Evolutionary conservation across 129 eudicot genomes (phyloP).

Genomic region (Lactuca saligna): DNA sequence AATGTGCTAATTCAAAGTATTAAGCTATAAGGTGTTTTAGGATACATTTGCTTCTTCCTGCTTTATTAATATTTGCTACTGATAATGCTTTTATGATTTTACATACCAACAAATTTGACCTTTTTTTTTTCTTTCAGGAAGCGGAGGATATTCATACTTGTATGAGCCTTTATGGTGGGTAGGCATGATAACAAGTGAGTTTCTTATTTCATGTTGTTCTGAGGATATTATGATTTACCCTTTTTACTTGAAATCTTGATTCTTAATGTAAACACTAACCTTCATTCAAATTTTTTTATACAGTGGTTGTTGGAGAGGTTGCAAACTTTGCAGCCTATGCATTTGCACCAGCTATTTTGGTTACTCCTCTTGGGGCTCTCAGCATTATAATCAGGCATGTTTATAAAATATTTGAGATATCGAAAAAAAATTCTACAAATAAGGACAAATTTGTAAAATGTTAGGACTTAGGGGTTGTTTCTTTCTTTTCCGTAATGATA

Average conservation of each 20-base stretch:
- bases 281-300: conserved; percentile 25
- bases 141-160: conserved; percentile 92
- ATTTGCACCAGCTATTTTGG: conserved; percentile 92
- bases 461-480: no score
- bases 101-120: conserved; percentile 5
- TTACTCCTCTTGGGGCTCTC: conserved; percentile 97
- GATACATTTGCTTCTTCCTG: not conserved
- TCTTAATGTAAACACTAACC: conserved; percentile 2
- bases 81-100: not conserved
- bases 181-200: conserved; percentile 97
- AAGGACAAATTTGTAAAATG: no score
- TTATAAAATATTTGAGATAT: no score
- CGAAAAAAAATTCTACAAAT: no score
- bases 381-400: conserved; percentile 95
- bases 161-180: conserved; percentile 97
- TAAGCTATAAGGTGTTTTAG: no score
- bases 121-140: conserved; percentile 49
- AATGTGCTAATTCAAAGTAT: no score
- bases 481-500: no score
- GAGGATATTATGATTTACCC: not conserved
- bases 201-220: conserved; percentile 4
- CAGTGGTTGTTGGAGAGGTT: conserved; percentile 95
- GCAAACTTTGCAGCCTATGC: conserved; percentile 98
- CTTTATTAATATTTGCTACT: conserved; percentile 13
- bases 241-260: not conserved